phyloP scores from a whole-genome alignment of 352 stramenopile genomes.

The Pelagophyceae sp. region DNA sequence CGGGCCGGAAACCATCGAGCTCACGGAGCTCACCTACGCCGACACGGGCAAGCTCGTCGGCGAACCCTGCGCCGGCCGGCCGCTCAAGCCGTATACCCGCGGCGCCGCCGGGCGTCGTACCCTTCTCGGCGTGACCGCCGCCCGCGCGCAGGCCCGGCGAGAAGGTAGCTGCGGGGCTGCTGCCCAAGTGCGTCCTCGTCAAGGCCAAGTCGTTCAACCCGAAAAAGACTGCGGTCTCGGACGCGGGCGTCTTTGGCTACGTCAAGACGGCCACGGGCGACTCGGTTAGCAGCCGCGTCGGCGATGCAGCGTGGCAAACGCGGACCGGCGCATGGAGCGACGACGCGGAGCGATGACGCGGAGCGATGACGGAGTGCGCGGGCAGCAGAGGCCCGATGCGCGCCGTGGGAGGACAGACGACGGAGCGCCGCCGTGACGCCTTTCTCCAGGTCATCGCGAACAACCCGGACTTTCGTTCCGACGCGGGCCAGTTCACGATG shows the following conservation, averaged over 20 bases:
- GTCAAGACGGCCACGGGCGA: constrained; percentile 19
- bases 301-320: too few relatives aligned
- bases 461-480: constrained; percentile 13
- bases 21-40: background rate
- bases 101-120: too few relatives aligned
- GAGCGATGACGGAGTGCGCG: too few relatives aligned
- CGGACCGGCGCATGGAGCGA: too few relatives aligned
- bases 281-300: too few relatives aligned
- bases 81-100: background rate
- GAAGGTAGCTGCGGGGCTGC: constrained; percentile 8
- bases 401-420: too few relatives aligned
- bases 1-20: constrained; percentile 13
- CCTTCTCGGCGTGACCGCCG: background rate
- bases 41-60: constrained; percentile 13
- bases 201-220: background rate
- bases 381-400: too few relatives aligned
- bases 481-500: constrained; percentile 20
- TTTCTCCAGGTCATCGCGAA: constrained; percentile 18
- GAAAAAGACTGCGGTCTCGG: background rate
- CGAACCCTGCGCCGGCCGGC: constrained; percentile 15
- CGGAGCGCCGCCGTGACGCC: too few relatives aligned
- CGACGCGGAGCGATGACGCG: too few relatives aligned
- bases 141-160: constrained; percentile 2
- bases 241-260: constrained; percentile 7
- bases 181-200: constrained; percentile 18